A percentile compares a stretch with the other conserved stretches of the same genome.
Evolutionary conservation across 306 rosid species (phyloP).

Genomic region (Parietaria judaica): DNA sequence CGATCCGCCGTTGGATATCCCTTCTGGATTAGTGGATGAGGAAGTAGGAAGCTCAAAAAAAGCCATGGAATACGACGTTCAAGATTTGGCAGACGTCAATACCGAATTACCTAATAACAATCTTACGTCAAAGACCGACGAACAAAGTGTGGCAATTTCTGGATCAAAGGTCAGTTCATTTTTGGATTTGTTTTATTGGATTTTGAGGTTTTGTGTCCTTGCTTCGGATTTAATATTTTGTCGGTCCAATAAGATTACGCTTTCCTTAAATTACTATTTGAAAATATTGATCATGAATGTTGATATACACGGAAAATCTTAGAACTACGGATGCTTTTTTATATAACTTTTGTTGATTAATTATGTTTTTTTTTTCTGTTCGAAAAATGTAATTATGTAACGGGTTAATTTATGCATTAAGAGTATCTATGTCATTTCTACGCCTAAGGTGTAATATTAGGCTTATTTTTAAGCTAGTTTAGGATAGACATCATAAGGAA

Average conservation of each 20-base stretch:
- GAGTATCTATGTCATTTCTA: no score
- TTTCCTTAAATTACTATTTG: no score
- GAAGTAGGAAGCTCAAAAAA: conserved; percentile 24
- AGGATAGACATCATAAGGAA: no score
- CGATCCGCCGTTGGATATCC: conserved; percentile 21
- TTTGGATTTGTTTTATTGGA: background rate
- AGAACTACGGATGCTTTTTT: no score
- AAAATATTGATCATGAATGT: no score
- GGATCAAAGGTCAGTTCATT: conserved; percentile 36
- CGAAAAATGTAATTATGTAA: no score
- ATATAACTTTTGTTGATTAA: no score
- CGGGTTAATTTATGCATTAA: no score
- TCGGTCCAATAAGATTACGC: background rate
- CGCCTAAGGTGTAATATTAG: no score
- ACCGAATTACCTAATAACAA: conserved; percentile 28
- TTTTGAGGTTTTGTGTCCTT: background rate
- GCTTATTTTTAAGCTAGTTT: no score
- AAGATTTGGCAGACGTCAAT: conserved; percentile 19
- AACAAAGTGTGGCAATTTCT: conserved; percentile 29
- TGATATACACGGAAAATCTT: no score
- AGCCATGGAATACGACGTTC: conserved; percentile 16
- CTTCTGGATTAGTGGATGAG: conserved; percentile 21
- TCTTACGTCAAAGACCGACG: conserved; percentile 25
- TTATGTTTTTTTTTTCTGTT: no score
- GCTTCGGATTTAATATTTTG: background rate